Evolutionary conservation across 1,284 basidiomycete genomes (phyloP).

Genomic region (Pyrrhoderma lamaoense): DNA sequence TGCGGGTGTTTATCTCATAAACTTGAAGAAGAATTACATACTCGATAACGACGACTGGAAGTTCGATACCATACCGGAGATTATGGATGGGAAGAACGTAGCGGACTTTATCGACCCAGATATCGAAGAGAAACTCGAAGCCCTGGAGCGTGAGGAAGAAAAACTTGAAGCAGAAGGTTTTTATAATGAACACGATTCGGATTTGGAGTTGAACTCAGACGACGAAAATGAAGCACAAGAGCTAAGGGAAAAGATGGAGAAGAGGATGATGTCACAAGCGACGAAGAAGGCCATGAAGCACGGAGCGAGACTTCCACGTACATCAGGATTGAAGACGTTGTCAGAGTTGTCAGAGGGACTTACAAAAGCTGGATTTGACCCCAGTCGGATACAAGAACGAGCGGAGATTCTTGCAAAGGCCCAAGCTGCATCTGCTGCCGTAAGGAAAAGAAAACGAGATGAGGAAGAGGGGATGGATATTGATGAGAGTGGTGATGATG

Average conservation of each 20-base stretch:
- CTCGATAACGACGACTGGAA: conserved; percentile 94
- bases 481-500: conserved; percentile 35
- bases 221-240: conserved; percentile 80
- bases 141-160: conserved; percentile 96
- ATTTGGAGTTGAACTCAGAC: conserved; percentile 89
- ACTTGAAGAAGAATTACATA: conserved; percentile 85
- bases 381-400: conserved; percentile 81
- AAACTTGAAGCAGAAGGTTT: conserved; percentile 89
- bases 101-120: conserved; percentile 99
- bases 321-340: conserved; percentile 81
- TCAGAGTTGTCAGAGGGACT: conserved; percentile 78
- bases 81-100: conserved; percentile 97
- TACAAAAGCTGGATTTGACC: conserved; percentile 85
- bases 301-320: conserved; percentile 78
- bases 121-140: conserved; percentile 94
- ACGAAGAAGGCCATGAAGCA: conserved; percentile 87
- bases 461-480: conserved; percentile 39
- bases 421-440: conserved; percentile 56
- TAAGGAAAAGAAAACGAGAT: conserved; percentile 51
- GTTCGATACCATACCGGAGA: conserved; percentile 91
- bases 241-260: conserved; percentile 56
- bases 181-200: conserved; percentile 78
- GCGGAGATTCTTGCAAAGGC: conserved; percentile 80
- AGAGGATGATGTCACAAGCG: conserved; percentile 75
- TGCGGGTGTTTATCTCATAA: conserved; percentile 85